Percentiles rank a stretch among this genome's conserved stretches.
These are phyloP conservation scores for Ichthyophthirius multifiliis DNA, from an alignment of 169 alveolate species.

Conservation along the genomic window DNA sequence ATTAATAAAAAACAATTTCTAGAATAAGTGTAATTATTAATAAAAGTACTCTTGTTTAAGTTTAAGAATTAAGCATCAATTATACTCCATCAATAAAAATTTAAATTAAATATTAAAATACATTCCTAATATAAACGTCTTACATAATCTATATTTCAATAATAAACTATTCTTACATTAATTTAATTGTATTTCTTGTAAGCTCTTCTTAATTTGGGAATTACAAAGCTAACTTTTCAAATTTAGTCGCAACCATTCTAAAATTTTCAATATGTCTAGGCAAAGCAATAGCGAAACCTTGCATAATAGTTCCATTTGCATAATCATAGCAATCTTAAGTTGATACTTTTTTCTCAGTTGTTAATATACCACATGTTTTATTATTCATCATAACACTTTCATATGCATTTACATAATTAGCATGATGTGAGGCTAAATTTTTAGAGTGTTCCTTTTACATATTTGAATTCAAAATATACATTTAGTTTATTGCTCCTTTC, in stretches of 20 bases:
- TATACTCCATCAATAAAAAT: not conserved
- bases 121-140: not conserved
- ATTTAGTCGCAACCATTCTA: not conserved
- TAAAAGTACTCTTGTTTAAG: not conserved
- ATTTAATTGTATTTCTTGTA: not conserved
- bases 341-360: not conserved
- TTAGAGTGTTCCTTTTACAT: not conserved
- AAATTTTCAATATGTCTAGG: constrained; percentile 22
- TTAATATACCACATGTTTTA: not conserved
- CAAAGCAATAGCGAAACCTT: not conserved
- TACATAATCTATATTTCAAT: not conserved
- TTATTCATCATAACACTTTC: not conserved
- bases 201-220: not conserved
- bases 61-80: not conserved
- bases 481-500: not conserved
- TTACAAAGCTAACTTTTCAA: not conserved
- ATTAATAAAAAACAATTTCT: not conserved
- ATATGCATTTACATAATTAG: not conserved
- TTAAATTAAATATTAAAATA: not conserved
- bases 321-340: not conserved
- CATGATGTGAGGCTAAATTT: not conserved
- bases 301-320: not conserved
- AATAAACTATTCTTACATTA: not conserved
- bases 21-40: not conserved
- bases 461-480: not conserved